Conservation (phyloP, 495 filamentous ascomycete genomes). For the Lasiosphaeris hirsuta region DNA sequence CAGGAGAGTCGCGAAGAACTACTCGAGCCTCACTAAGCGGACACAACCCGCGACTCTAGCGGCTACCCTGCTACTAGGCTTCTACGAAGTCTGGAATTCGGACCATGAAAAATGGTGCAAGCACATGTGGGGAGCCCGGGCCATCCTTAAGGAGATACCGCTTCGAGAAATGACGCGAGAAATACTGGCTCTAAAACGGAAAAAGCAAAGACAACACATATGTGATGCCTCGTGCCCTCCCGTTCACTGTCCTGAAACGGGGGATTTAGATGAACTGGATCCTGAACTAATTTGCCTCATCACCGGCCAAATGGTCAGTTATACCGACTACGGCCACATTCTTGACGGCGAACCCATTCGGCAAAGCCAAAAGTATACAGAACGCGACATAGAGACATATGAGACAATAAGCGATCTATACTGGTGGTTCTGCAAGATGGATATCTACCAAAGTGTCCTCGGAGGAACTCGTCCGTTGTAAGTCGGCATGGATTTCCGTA, state of each 20-base stretch:
- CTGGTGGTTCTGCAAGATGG: conserved; percentile 97
- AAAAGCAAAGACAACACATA: conserved; percentile 27
- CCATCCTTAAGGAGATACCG: conserved; percentile 80
- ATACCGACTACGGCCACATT: conserved; percentile 25
- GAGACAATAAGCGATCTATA: conserved; percentile 82
- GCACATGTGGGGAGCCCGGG: conserved; percentile 79
- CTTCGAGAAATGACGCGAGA: conserved; percentile 64
- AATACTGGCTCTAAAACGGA: conserved; percentile 58
- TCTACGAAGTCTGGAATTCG: conserved; percentile 91
- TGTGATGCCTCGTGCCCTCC: conserved; percentile 15
- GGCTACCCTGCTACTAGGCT: conserved; percentile 82
- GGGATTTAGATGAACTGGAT: conserved; percentile 31
- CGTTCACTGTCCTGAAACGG: conserved; percentile 14
- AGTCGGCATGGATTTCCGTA: conserved; percentile 36
- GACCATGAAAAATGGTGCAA: conserved; percentile 96
- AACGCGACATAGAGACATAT: conserved; percentile 73
- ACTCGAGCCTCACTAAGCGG: conserved; percentile 68
- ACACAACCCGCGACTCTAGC: conserved; percentile 78
- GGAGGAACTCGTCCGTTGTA: conserved; percentile 83
- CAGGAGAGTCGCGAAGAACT: conserved; percentile 68
- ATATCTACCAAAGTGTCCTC: conserved; percentile 84
- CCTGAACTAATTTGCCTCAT: conserved; percentile 35
- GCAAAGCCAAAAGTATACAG: conserved; percentile 44
- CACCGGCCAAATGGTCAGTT: conserved; percentile 35
- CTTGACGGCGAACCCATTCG: background rate